These are phyloP conservation scores for Trypanosoma conorhini DNA, from an alignment of 208 protist genomes.

Conservation along the genomic window DNA sequence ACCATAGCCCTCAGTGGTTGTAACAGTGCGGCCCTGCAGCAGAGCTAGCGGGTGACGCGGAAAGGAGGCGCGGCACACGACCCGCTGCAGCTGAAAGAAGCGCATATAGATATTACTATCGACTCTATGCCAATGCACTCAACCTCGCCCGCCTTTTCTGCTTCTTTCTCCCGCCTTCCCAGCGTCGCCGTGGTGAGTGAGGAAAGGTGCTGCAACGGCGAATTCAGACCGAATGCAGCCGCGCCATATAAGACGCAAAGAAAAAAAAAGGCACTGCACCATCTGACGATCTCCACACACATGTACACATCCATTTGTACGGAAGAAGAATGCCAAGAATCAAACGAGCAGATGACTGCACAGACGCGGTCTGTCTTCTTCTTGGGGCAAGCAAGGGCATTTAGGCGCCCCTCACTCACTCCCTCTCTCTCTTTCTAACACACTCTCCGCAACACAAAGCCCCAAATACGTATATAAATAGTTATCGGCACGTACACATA, in stretches of 20 bases:
- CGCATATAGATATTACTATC: conserved; percentile 7
- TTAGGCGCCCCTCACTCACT: too few species aligned
- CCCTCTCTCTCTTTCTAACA: too few species aligned
- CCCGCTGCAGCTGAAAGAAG: not conserved
- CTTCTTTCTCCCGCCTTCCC: not conserved
- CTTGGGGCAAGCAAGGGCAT: not conserved
- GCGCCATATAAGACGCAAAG: not conserved
- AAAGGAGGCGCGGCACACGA: not conserved
- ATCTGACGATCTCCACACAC: too few species aligned
- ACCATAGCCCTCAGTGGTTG: not conserved
- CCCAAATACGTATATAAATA: not conserved
- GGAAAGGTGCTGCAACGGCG: not conserved
- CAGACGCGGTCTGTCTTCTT: not conserved
- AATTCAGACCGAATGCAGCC: not conserved
- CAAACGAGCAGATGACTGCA: too few species aligned
- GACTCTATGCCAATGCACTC: not conserved
- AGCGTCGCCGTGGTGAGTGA: not conserved
- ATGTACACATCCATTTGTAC: not conserved
- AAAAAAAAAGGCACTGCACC: conserved; percentile 19
- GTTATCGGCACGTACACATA: not conserved
- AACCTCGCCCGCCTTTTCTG: not conserved
- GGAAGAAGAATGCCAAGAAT: not conserved
- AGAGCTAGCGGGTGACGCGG: not conserved
- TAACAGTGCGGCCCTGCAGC: not conserved
- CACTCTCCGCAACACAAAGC: not conserved